Conservation (phyloP, 73 alveolate species). For the Diophrys appendiculata region DNA sequence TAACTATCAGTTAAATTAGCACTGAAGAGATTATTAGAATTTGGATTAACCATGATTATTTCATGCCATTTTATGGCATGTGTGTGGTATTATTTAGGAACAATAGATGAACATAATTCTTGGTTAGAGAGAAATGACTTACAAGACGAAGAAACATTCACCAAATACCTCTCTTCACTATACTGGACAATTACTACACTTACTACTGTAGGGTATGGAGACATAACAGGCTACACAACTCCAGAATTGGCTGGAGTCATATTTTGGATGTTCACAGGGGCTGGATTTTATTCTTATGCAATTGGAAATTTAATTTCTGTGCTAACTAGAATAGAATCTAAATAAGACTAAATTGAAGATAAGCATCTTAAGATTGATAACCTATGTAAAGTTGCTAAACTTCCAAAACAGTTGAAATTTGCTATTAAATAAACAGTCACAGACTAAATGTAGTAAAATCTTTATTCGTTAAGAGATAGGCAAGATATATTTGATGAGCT, state of each 20-base stretch:
- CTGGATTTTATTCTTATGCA: constrained; percentile 47
- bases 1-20: no score
- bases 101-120: constrained; percentile 9
- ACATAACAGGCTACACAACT: constrained; percentile 52
- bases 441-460: neutral
- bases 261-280: constrained; percentile 48
- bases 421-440: neutral
- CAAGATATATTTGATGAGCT: neutral
- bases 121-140: constrained; percentile 32
- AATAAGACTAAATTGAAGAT: neutral
- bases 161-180: constrained; percentile 50
- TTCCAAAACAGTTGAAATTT: neutral
- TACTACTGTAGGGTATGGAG: constrained; percentile 79
- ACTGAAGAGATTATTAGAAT: constrained; percentile 38
- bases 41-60: constrained; percentile 26
- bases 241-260: constrained; percentile 38
- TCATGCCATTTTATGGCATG: constrained; percentile 60
- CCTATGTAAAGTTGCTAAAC: neutral
- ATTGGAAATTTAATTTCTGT: constrained; percentile 20
- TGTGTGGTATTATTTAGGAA: constrained; percentile 50
- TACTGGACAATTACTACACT: constrained; percentile 72
- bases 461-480: neutral
- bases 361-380: neutral
- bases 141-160: constrained; percentile 12
- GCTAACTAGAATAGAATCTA: neutral